A percentile compares a stretch with the other conserved stretches of the same genome.
Conservation (phyloP, 176 grass and related monocot species). For the Bothriochloa decipiens region DNA sequence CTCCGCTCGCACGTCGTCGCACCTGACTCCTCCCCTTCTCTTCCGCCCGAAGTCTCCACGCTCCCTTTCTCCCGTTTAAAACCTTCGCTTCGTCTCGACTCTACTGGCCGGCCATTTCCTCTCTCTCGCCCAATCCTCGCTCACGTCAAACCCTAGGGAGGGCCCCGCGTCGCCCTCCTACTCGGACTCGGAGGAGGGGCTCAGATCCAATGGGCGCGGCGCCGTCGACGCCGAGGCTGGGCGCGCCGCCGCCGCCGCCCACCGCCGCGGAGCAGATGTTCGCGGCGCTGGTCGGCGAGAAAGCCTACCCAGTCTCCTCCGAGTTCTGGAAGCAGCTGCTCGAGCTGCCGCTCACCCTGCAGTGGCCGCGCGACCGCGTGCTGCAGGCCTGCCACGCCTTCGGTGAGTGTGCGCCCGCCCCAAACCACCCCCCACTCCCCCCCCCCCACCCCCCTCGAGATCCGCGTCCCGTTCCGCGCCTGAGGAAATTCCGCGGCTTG, state of each 20-base stretch:
- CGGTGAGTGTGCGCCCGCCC: constrained; percentile 44
- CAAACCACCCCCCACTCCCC: too few species aligned
- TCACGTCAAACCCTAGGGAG: constrained; percentile 55
- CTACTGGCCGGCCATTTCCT: constrained; percentile 32
- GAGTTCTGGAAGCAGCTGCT: constrained; percentile 97
- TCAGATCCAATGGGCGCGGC: constrained; percentile 83
- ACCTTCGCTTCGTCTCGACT: constrained; percentile 56
- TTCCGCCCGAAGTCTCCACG: constrained; percentile 53
- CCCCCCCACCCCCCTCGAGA: constrained; percentile 31
- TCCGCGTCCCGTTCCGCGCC: constrained; percentile 22
- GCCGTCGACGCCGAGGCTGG: constrained; percentile 87
- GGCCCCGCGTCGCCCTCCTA: background rate
- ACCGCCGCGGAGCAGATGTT: constrained; percentile 81
- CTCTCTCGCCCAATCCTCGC: constrained; percentile 23
- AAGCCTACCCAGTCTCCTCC: constrained; percentile 75
- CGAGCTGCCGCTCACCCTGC: constrained; percentile 83
- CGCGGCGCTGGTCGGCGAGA: constrained; percentile 73
- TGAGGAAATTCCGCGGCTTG: background rate
- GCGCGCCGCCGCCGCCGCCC: constrained; percentile 35
- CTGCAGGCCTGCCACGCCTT: constrained; percentile 90
- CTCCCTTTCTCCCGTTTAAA: constrained; percentile 51
- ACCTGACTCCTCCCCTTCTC: background rate
- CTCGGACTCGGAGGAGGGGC: background rate
- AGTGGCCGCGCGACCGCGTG: constrained; percentile 90
- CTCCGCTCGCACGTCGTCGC: constrained; percentile 4